Percentiles rank a stretch among this genome's conserved stretches.
Conservation (phyloP, 305 asterid genomes). For the Solanum hybrid region DNA sequence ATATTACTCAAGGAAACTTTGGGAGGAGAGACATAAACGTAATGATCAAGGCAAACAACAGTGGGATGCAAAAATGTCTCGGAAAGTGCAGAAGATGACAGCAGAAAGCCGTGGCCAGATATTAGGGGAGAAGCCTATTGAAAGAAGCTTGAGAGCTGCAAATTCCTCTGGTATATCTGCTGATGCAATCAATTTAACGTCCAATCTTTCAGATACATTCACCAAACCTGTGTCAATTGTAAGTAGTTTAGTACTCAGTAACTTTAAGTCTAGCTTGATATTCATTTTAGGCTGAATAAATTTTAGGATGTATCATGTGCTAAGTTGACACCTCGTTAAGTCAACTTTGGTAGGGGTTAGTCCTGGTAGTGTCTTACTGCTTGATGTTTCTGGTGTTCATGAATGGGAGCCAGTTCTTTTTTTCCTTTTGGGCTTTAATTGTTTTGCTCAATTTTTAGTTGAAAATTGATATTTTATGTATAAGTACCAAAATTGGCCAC, state of each 20-base stretch:
- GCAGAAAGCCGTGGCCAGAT: constrained; percentile 83
- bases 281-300: neutral
- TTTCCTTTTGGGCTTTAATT: neutral
- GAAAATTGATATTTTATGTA: neutral
- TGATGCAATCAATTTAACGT: constrained; percentile 50
- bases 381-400: neutral
- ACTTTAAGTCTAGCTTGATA: neutral
- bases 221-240: constrained; percentile 64
- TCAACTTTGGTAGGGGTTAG: neutral
- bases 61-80: constrained; percentile 35
- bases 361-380: neutral
- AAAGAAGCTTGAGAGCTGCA: constrained; percentile 45
- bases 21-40: constrained; percentile 85
- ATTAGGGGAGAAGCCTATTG: constrained; percentile 84
- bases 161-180: constrained; percentile 41
- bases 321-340: neutral
- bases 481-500: neutral
- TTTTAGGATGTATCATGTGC: neutral
- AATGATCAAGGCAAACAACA: constrained; percentile 35
- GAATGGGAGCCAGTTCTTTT: neutral
- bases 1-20: constrained; percentile 70
- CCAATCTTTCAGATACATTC: constrained; percentile 81
- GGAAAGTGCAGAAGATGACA: constrained; percentile 55
- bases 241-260: constrained; percentile 27
- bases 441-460: neutral